Evolutionary conservation across 306 rosid genomes (phyloP), one percentile per base, ranked within the genome.

Genomic region (peach (Prunus persica)): DNA sequence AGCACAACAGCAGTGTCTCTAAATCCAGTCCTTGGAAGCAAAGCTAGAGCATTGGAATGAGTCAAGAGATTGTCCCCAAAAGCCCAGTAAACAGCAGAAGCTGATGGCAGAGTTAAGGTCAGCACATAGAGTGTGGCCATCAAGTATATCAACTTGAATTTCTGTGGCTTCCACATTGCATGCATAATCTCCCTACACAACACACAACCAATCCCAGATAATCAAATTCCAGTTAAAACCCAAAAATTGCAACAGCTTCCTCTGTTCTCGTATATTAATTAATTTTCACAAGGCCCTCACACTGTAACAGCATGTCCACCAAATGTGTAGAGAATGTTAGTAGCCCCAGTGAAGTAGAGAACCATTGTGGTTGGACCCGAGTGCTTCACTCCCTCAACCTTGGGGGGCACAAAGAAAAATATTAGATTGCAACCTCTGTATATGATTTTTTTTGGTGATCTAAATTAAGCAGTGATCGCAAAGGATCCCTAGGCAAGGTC

Each of bases 111-210:
- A 52, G 99, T 96, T 51, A 96, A 78, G 54, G 99, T 96, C 74
- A 96, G 80, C 69, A 96, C 99, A 75, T 92, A 96, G 38, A 95
- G 79, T 3, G 99, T 95, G 65, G 99, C 99, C 3, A 88, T 82
- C 79, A 95, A 85, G 87, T 95, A 95, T 83, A 95, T 95, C 57
- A 87, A 25, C 90, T 95, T 95, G 85, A 92, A 95, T 69, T 95
- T 95, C 81, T 89, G 99, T 76, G 99, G 99, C 85, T 95, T 95
- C 99, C 99, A 95, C 97, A 95, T 95, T 43, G 99, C 99, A 88
- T 95, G 97, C 99, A 95, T 95, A 16, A 95, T 90, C 84, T 95
- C 97, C 87, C 99, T 95, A 57, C 86, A 84, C 58, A 49, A 15
- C 65, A 52, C 65, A 60, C 58, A 45, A 12, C 45, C 2, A 38